Evolutionary conservation across 331 rosid genomes (phyloP).

Genomic region (Acacia concinna): DNA sequence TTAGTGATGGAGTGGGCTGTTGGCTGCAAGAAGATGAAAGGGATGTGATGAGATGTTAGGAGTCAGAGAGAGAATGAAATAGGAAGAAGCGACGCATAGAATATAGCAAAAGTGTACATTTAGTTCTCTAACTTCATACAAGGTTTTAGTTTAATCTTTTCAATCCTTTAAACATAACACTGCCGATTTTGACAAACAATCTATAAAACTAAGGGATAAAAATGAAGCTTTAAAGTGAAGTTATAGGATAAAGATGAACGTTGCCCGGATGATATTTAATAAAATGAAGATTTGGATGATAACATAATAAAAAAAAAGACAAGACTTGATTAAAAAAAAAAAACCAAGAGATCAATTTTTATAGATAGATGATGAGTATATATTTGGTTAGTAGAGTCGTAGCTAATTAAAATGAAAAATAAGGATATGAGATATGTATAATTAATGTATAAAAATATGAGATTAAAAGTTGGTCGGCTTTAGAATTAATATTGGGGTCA

Average conservation of each 20-base stretch:
- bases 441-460: background rate
- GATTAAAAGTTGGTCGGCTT: background rate
- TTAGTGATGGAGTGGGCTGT: background rate
- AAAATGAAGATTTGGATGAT: background rate
- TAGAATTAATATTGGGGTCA: conserved; percentile 22
- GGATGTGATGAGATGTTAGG: background rate
- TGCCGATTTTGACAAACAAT: too few relatives aligned
- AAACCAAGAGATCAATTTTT: background rate
- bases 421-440: background rate
- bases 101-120: too few relatives aligned
- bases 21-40: background rate
- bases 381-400: background rate
- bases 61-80: background rate
- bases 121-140: too few relatives aligned
- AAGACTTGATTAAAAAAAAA: background rate
- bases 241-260: too few relatives aligned
- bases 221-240: too few relatives aligned
- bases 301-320: background rate
- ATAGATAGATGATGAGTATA: background rate
- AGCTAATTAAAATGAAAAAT: background rate
- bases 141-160: too few relatives aligned
- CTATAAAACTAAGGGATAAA: too few relatives aligned
- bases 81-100: background rate
- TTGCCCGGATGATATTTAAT: background rate
- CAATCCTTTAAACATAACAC: too few relatives aligned